These are phyloP conservation scores for Pseudocercospora macadamiae DNA, from an alignment of 2,329 filamentous ascomycete genomes.

Conservation along the genomic window DNA sequence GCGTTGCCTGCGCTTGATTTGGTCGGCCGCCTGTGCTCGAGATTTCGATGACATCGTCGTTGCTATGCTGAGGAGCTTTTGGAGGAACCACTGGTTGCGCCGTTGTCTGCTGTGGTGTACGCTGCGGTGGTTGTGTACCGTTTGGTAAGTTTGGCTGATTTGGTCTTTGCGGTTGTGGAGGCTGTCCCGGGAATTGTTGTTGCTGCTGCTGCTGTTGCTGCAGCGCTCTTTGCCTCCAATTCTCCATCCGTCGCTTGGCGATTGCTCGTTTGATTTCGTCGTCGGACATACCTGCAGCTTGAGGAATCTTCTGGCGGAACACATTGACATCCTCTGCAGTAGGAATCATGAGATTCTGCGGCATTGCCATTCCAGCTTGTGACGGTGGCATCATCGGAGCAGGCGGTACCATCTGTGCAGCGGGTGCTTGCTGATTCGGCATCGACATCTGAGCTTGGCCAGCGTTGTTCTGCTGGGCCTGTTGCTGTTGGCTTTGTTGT, in stretches of 20 bases:
- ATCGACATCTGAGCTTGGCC: conserved; percentile 19
- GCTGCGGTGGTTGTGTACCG: conserved; percentile 16
- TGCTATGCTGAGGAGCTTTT: conserved; percentile 33
- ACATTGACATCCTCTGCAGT: conserved; percentile 43
- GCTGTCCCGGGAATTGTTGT: conserved; percentile 33
- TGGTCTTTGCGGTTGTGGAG: conserved; percentile 34
- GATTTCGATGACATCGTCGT: conserved; percentile 47
- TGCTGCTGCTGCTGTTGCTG: conserved; percentile 44
- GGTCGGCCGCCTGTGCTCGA: conserved; percentile 31
- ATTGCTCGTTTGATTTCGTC: conserved; percentile 46
- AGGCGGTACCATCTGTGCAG: conserved; percentile 45
- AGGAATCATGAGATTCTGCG: conserved; percentile 18
- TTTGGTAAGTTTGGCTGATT: conserved; percentile 17
- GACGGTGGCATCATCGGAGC: conserved; percentile 25
- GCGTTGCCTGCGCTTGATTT: conserved; percentile 39
- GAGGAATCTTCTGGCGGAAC: conserved; percentile 40
- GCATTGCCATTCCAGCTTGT: conserved; percentile 21
- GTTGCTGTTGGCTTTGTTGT: conserved; percentile 38
- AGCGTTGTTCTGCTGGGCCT: conserved; percentile 17
- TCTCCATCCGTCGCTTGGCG: conserved; percentile 24
- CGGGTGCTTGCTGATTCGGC: conserved; percentile 39
- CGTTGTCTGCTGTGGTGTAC: conserved; percentile 18
- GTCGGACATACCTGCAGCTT: conserved; percentile 42
- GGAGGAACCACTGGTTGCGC: conserved; percentile 32
- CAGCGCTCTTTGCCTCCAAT: conserved; percentile 23